Base-by-base conservation (phyloP, 495 filamentous ascomycete genomes). In the Friedmanniomyces simplex region DNA sequence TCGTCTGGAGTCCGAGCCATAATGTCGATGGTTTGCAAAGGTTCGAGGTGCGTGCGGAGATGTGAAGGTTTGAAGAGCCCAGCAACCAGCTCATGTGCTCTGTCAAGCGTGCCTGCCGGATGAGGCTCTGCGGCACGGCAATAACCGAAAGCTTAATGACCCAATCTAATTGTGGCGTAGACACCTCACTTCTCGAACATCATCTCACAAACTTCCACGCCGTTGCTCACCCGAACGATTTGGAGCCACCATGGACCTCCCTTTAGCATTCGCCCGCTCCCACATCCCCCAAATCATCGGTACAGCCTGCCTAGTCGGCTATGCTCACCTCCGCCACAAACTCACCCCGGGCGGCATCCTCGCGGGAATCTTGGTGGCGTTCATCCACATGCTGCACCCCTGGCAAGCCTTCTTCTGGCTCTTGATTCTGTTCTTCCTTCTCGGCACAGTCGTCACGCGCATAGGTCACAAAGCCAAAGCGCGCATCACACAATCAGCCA, bases 391-490 rank as follows among this genome's bases (percentile, higher is more conserved):
- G 11, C 62, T 88, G 21, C 93, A 97, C 71, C 91, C 93, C 10
- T 95, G 88, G 88, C 86, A 84, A 54, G 73, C 89, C n/a, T 90
- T 88, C 1, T 94, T 96, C 69, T 76, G 79, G 22, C 77, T 96
- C 12, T 78, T 98, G 1, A 77, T 76, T 41, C 81, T 91, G 18
- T 98, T 98, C 75, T 96, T 95, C 74, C 73, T 91, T 1, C 82
- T 84, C 0, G 94, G 88, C 0, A 95, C 86, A 0, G 76, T 79
- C 50, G 91, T 82, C 0, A 98, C 93, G 16, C 39, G 91, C 82
- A 79, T 95, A 54, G 96, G 96, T 70, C 84, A 95, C 61, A 81
- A 87, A 53, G 74, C 91, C 66, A 98, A 98, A 73, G 79, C 84
- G 0, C 79, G 73, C 28, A 74, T 96, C 48, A 97, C 93, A 0